phyloP scores from a whole-genome alignment of 192 early-diverging fungal genomes.

The Backusella psychrophila region DNA sequence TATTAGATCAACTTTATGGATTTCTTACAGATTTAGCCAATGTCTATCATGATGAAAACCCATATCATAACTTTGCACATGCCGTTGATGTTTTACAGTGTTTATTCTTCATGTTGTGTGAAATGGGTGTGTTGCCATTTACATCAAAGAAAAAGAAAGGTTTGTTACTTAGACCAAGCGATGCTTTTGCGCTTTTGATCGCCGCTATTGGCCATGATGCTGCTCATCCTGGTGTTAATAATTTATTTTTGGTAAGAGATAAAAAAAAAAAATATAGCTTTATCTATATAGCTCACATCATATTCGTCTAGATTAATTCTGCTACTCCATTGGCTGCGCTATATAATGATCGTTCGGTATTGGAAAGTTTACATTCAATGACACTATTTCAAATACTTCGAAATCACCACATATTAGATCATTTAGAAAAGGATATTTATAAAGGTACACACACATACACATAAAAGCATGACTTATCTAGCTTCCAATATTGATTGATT shows the following conservation, averaged over 20 bases:
- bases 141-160: conserved; percentile 22
- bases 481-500: neutral
- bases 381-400: conserved; percentile 66
- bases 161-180: conserved; percentile 46
- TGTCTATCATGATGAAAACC: conserved; percentile 65
- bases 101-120: conserved; percentile 78
- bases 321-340: conserved; percentile 79
- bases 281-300: no score
- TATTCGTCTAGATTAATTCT: conserved; percentile 52
- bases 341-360: conserved; percentile 93
- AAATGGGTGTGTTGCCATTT: conserved; percentile 51
- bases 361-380: conserved; percentile 91
- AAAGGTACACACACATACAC: conserved; percentile 14
- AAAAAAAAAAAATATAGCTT: no score
- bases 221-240: conserved; percentile 93
- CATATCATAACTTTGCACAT: conserved; percentile 94
- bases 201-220: conserved; percentile 80
- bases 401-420: conserved; percentile 54
- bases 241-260: conserved; percentile 72
- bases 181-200: conserved; percentile 69
- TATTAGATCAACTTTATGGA: conserved; percentile 46
- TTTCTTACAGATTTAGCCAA: conserved; percentile 53
- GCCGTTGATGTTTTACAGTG: conserved; percentile 92
- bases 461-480: neutral
- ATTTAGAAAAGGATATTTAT: conserved; percentile 14